Evolutionary conservation across 352 stramenopile species (phyloP).

Genomic region (Phytophthora gonapodyides): DNA sequence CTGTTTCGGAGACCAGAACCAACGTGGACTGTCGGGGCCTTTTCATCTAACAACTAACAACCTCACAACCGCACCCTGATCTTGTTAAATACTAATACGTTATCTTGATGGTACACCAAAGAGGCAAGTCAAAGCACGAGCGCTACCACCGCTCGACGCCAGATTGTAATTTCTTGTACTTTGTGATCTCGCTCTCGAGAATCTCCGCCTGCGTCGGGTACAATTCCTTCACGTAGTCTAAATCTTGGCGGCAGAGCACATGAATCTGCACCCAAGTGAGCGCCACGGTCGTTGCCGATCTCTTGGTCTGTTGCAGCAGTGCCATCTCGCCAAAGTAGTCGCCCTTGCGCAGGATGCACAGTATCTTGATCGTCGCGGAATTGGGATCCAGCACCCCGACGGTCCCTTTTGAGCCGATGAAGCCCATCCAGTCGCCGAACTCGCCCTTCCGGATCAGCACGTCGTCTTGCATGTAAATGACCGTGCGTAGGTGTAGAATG

Average conservation of each 20-base stretch:
- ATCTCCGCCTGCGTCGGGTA: slow-evolving; percentile 60
- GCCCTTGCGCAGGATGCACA: slow-evolving; percentile 67
- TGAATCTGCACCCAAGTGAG: slow-evolving; percentile 80
- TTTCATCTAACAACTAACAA: too few species aligned
- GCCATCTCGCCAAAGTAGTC: slow-evolving; percentile 84
- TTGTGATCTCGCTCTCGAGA: slow-evolving; percentile 73
- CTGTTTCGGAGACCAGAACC: too few species aligned
- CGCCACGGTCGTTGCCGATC: slow-evolving; percentile 64
- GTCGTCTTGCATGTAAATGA: slow-evolving; percentile 86
- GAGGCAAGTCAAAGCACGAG: not conserved
- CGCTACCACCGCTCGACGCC: slow-evolving; percentile 56
- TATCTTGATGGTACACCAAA: too few species aligned
- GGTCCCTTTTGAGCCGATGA: slow-evolving; percentile 73
- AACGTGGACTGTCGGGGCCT: too few species aligned
- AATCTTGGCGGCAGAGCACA: slow-evolving; percentile 56
- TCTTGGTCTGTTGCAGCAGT: slow-evolving; percentile 60
- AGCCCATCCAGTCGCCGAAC: slow-evolving; percentile 83
- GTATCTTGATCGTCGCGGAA: slow-evolving; percentile 48
- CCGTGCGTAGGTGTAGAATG: slow-evolving; percentile 70
- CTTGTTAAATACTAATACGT: too few species aligned
- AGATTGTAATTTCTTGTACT: slow-evolving; percentile 65
- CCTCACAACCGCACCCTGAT: too few species aligned
- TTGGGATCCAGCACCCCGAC: slow-evolving; percentile 73
- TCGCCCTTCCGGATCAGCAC: slow-evolving; percentile 79
- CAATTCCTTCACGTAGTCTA: slow-evolving; percentile 67